Percentiles rank a stretch among this genome's conserved stretches.
Conservation (phyloP, 1,139 yeast species). For the Eremothecium sinecaudum region DNA sequence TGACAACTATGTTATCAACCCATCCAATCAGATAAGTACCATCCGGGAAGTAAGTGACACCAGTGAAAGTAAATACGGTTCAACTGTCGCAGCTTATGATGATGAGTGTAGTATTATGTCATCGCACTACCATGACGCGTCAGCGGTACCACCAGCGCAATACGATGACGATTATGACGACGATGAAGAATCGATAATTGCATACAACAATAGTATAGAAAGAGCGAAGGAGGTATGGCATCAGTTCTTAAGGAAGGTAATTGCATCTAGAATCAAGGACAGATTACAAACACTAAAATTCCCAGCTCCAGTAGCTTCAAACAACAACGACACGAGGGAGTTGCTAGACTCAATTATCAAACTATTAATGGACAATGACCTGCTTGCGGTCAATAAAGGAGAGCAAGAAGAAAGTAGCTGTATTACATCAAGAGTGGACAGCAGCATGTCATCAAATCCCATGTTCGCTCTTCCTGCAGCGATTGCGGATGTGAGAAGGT, state of each 20-base stretch:
- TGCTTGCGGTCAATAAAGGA: not conserved
- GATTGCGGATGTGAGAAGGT: constrained; percentile 18
- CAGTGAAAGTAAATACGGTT: not conserved
- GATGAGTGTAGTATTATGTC: not conserved
- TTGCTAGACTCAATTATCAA: constrained; percentile 18
- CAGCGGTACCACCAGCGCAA: not conserved
- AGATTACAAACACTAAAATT: constrained; percentile 23
- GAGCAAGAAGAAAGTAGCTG: not conserved
- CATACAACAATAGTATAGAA: constrained; percentile 5
- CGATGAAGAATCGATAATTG: not conserved
- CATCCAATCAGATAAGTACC: constrained; percentile 3
- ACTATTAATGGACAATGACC: not conserved
- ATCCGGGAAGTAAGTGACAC: not conserved
- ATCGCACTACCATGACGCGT: not conserved
- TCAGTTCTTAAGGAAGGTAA: constrained; percentile 21
- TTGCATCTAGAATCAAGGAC: constrained; percentile 22
- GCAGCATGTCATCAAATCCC: not conserved
- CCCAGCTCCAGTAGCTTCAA: constrained; percentile 9
- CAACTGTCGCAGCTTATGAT: not conserved
- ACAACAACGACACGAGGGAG: constrained; percentile 10
- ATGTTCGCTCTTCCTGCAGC: constrained; percentile 5
- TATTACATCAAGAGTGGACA: not conserved
- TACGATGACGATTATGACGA: not conserved
- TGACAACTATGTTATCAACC: constrained; percentile 20
- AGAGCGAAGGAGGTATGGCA: constrained; percentile 13